Base-by-base conservation (phyloP, 305 asterid genomes). In the Fraxinus sp. region DNA sequence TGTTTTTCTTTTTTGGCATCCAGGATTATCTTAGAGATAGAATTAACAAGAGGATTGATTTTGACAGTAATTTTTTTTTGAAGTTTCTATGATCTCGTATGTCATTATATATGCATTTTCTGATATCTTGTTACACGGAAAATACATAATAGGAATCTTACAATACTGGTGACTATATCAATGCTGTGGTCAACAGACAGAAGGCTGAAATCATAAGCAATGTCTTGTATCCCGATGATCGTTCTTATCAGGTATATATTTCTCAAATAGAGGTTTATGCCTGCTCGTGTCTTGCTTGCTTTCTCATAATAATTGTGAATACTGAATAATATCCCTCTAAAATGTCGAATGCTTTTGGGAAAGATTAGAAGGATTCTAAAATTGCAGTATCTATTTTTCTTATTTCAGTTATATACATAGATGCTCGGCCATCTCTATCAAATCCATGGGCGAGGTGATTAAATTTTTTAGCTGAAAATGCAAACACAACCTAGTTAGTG, bases 141-240 rank as follows among this genome's bases (percentile, higher is more conserved):
- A 62, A 7, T 62, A 11, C n/a, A 68, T 82, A 78, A 55, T 85
- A 87, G 90, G 90, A 87, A 78, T 83, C 90, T 55, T 85, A 78
- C 49, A 87, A 80, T 84, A 87, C 90, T 7, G 90, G 90, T 46
- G 90, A 87, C 81, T 87, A 87, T 79, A 85, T 87, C 72, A 87
- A 64, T 85, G 85, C 88, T 49, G 68, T 87, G 30, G 86, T 85
- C 55, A 82, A 85, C 83, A 83, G 88, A 73, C 90, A 87, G 82
- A 87, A 87, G 81, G 90, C 90, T 57, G 90, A 87, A 83, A 85
- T 83, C 52, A 87, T 87, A 75, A 87, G 90, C 83, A 87, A 83
- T 68, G 87, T 85, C 33, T 85, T 87, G 82, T 87, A 87, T 68
- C 90, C 90, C 43, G 88, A 87, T 79, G 90, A 87, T 35, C 90